Base-by-base conservation (phyloP, 305 asterid species). In the Solanum hybrid region DNA sequence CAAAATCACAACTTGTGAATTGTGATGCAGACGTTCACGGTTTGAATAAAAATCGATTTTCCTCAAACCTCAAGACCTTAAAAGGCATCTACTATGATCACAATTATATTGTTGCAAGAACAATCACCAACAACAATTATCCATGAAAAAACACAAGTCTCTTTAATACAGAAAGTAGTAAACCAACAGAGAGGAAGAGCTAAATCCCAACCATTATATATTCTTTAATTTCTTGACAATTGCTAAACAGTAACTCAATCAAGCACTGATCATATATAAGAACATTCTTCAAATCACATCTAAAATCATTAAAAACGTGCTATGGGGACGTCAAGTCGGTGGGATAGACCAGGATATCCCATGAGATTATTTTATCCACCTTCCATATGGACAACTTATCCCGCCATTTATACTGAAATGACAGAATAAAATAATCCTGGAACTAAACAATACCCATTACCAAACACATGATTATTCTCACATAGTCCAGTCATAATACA, bases 1-100 rank as follows among this genome's bases (percentile, higher is more conserved):
- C 0, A 61, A 61, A 61, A 61, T 0, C 68, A 51, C n/a, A 8
- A 61, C 24, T 57, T 57, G 70, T 57, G 24, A 51, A 57, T 57
- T 57, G 70, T 17, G 24, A 57, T 17, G 70, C 70, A 57, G 0
- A 0, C 0, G 2, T 22, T 65, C 5, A 65, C 1, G 1, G 6
- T 65, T 65, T 0, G 27, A 22, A 65, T 65, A 65, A 65, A 61
- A 22, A 65, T 65, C 27, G 7, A n/a, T 65, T n/a, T 65, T n/a
- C 0, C 29, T 65, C 75, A n/a, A 65, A 65, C 75, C 27, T 22
- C 73, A 61, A 61, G 1, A 61, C 73, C 73, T 65, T 65, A 22
- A 3, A 65, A 65, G 3, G 0, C 27, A 22, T 22, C 75, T 65
- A 65, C 75, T 65, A 65, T 65, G 75, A 65, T 65, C 75, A 65